These are phyloP conservation scores for Fraxinus floribunda DNA, from an alignment of 305 asterid species.

Conservation along the genomic window DNA sequence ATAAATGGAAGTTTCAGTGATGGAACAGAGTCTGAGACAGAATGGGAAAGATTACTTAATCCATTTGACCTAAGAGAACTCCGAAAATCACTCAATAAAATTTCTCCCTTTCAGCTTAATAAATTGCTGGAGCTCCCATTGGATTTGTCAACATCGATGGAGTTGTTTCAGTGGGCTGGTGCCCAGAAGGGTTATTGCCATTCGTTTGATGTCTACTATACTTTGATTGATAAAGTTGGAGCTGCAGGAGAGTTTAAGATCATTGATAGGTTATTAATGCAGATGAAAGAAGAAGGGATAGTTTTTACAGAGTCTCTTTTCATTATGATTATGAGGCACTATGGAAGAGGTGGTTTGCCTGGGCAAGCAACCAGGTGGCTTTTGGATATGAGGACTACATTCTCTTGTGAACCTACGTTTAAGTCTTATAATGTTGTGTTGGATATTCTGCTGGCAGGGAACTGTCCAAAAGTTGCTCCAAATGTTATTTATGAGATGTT, in stretches of 20 bases:
- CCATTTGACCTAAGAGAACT: background rate
- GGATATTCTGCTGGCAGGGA: slow-evolving; percentile 27
- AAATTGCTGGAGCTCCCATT: slow-evolving; percentile 1
- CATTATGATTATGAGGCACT: slow-evolving; percentile 1
- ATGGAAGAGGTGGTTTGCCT: slow-evolving; percentile 10
- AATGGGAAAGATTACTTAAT: slow-evolving; percentile 6
- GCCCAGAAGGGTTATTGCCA: slow-evolving; percentile 1
- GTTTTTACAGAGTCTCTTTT: slow-evolving; percentile 6
- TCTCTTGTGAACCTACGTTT: slow-evolving; percentile 6
- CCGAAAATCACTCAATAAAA: slow-evolving; percentile 8
- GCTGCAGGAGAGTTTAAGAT: background rate
- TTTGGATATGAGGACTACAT: slow-evolving; percentile 10
- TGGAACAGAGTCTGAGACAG: slow-evolving; percentile 1
- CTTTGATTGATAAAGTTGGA: background rate
- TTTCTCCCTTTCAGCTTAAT: background rate
- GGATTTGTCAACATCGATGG: background rate
- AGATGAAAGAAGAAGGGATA: background rate
- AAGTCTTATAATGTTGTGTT: background rate
- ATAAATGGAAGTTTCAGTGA: slow-evolving; percentile 6
- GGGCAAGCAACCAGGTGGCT: slow-evolving; percentile 13
- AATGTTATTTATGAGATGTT: slow-evolving; percentile 49
- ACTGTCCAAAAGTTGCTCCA: slow-evolving; percentile 48
- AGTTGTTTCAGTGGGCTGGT: background rate
- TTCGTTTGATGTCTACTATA: background rate
- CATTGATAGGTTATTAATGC: slow-evolving; percentile 1